These are phyloP conservation scores for Obba rivulosa DNA, from an alignment of 768 basidiomycete species.

Conservation along the genomic window DNA sequence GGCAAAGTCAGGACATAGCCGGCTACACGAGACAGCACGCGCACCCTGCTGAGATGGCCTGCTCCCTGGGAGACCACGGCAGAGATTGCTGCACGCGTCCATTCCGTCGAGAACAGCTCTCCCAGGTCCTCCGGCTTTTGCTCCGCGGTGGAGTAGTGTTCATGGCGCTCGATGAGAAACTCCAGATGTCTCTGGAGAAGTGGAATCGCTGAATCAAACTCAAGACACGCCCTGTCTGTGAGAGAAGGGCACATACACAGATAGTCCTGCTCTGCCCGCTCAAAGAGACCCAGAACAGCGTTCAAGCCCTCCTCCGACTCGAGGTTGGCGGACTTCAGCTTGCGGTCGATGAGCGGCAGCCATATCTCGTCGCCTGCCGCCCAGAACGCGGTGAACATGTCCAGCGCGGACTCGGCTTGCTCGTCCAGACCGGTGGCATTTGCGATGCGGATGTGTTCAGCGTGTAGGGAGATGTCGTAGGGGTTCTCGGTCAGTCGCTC, in stretches of 20 bases:
- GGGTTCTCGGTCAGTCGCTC: slow-evolving; percentile 53
- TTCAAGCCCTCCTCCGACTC: slow-evolving; percentile 46
- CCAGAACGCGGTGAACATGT: slow-evolving; percentile 59
- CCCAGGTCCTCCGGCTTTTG: slow-evolving; percentile 44
- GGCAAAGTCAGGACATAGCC: background rate
- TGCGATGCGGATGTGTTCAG: slow-evolving; percentile 60
- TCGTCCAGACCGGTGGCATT: slow-evolving; percentile 51
- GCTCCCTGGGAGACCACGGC: slow-evolving; percentile 52
- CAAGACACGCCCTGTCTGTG: background rate
- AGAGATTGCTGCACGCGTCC: slow-evolving; percentile 53
- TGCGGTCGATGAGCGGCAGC: slow-evolving; percentile 60
- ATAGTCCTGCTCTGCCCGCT: slow-evolving; percentile 69
- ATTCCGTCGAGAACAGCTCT: slow-evolving; percentile 54
- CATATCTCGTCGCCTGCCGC: slow-evolving; percentile 69
- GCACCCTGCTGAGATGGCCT: slow-evolving; percentile 61
- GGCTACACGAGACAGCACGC: slow-evolving; percentile 2
- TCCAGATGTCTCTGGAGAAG: slow-evolving; percentile 64
- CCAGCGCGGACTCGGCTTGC: slow-evolving; percentile 55
- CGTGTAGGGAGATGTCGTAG: slow-evolving; percentile 59
- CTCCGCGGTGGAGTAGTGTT: slow-evolving; percentile 30
- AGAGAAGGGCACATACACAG: slow-evolving; percentile 55
- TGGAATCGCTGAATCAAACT: slow-evolving; percentile 53
- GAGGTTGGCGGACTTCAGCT: slow-evolving; percentile 43
- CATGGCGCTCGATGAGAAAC: slow-evolving; percentile 43
- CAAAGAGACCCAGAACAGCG: slow-evolving; percentile 57